phyloP scores from a whole-genome alignment of 768 basidiomycete genomes.

The Agrocybe pediades region DNA sequence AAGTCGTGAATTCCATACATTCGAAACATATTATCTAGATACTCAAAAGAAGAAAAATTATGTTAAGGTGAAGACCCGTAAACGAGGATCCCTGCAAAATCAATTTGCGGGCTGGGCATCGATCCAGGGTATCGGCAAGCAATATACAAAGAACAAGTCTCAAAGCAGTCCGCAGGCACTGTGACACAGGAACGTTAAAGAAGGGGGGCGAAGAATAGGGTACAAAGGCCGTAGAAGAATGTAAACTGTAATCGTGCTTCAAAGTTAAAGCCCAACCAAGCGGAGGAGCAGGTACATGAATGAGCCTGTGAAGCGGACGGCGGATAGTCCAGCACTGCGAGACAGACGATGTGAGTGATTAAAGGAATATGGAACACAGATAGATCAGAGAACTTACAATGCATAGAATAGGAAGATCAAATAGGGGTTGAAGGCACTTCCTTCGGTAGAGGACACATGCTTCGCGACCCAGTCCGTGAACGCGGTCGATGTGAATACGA shows the following conservation, averaged over 20 bases:
- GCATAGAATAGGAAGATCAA: constrained; percentile 77
- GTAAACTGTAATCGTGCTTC: not conserved
- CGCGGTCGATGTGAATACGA: constrained; percentile 74
- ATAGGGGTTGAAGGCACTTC: constrained; percentile 84
- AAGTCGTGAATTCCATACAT: constrained; percentile 14
- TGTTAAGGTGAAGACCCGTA: constrained; percentile 1
- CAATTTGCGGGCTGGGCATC: constrained; percentile 21
- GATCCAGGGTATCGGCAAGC: constrained; percentile 16
- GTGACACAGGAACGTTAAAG: constrained; percentile 1
- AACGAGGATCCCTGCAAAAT: constrained; percentile 17
- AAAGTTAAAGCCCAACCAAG: constrained; percentile 58
- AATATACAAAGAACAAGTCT: constrained; percentile 11
- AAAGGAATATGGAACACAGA: constrained; percentile 4
- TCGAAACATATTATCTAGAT: constrained; percentile 18
- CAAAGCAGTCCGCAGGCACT: constrained; percentile 5
- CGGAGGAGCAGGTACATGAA: constrained; percentile 78
- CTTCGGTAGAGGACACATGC: constrained; percentile 51
- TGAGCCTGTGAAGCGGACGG: constrained; percentile 80
- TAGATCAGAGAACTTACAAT: constrained; percentile 34
- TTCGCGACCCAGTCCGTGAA: constrained; percentile 74
- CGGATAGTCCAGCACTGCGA: constrained; percentile 75
- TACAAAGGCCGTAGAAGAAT: constrained; percentile 7
- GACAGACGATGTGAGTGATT: constrained; percentile 10
- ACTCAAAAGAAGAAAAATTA: constrained; percentile 6
- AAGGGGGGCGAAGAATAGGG: constrained; percentile 5